Evolutionary conservation across 1,139 yeast genomes (phyloP).

Genomic region (Citeromyces hawaiiensis): DNA sequence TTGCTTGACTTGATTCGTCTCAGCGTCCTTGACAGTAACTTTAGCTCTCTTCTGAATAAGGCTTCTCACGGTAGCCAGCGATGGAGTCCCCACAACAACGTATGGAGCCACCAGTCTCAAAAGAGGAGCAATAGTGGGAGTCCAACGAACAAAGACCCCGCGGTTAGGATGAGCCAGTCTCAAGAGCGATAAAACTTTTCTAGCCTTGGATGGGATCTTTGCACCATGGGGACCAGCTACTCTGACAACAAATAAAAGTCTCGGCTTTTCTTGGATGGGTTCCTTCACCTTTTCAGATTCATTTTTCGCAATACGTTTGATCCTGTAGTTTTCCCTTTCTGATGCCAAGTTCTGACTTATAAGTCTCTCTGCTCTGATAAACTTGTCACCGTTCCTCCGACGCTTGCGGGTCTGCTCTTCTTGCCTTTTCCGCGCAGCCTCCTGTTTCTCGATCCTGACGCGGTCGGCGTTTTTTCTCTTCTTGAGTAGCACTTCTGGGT

Average conservation of each 20-base stretch:
- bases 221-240: conserved; percentile 49
- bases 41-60: conserved; percentile 67
- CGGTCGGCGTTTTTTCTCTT: conserved; percentile 71
- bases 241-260: conserved; percentile 52
- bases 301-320: conserved; percentile 42
- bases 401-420: conserved; percentile 24
- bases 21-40: conserved; percentile 25
- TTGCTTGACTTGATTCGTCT: conserved; percentile 16
- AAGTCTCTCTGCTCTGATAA: conserved; percentile 61
- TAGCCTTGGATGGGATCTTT: conserved; percentile 54
- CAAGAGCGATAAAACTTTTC: conserved; percentile 40
- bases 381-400: conserved; percentile 25
- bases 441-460: conserved; percentile 35
- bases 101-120: conserved; percentile 60
- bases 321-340: conserved; percentile 54
- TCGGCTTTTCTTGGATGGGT: conserved; percentile 22
- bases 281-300: conserved; percentile 20
- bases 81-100: conserved; percentile 61
- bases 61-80: conserved; percentile 55
- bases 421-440: conserved; percentile 22
- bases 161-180: conserved; percentile 47
- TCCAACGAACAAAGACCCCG: conserved; percentile 60
- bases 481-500: conserved; percentile 52
- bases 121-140: conserved; percentile 40
- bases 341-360: conserved; percentile 53